These are phyloP conservation scores for Coniella lustricola DNA, from an alignment of 2,329 filamentous ascomycete species.

Conservation along the genomic window DNA sequence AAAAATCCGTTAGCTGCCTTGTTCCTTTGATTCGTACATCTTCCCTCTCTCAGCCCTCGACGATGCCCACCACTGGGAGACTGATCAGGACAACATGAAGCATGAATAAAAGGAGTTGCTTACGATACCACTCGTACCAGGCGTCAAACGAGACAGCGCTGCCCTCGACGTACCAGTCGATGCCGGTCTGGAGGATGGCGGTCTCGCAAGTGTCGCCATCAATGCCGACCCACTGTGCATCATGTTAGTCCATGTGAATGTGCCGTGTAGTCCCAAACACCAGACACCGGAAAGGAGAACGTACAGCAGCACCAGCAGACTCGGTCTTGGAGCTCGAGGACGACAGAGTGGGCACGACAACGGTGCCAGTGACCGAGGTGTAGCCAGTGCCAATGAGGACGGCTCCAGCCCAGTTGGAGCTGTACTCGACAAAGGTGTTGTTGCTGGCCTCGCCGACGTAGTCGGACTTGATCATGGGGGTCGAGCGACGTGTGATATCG, in stretches of 20 bases:
- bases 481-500: background rate
- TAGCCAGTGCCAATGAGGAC: slow-evolving; percentile 43
- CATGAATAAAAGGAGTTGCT: too few relatives aligned
- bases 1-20: too few relatives aligned
- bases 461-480: slow-evolving; percentile 6
- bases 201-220: slow-evolving; percentile 49
- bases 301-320: slow-evolving; percentile 40
- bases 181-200: slow-evolving; percentile 50
- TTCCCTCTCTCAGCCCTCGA: too few relatives aligned
- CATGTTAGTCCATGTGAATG: too few relatives aligned
- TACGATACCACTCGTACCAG: slow-evolving; percentile 59
- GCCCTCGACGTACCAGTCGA: slow-evolving; percentile 44
- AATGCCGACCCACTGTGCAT: slow-evolving; percentile 46
- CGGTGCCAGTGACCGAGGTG: slow-evolving; percentile 43
- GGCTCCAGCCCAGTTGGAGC: slow-evolving; percentile 50
- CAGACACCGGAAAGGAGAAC: background rate
- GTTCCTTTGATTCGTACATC: too few relatives aligned
- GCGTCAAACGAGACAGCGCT: slow-evolving; percentile 39
- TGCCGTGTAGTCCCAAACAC: too few relatives aligned
- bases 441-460: background rate
- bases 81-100: too few relatives aligned
- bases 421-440: slow-evolving; percentile 11
- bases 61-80: too few relatives aligned
- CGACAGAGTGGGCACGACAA: slow-evolving; percentile 36
- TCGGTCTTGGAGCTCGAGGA: slow-evolving; percentile 27